Base-by-base conservation (phyloP, 23 red algal species). In the Agarophyton chilense region DNA sequence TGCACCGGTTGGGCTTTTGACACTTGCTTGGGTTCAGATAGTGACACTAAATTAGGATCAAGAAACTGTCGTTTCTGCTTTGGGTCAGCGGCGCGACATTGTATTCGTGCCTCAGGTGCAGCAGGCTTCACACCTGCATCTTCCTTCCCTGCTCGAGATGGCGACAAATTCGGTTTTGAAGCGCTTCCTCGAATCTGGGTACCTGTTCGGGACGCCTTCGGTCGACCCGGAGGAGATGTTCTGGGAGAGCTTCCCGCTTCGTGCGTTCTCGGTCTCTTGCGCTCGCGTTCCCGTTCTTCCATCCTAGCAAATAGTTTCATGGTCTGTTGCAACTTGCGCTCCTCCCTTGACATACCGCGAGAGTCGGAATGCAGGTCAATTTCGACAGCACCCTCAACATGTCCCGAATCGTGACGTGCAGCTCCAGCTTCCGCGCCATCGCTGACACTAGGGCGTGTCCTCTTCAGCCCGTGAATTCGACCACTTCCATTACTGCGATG, bases 291-390 rank as follows among this genome's bases (percentile, higher is more conserved):
- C 33, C 89, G 51, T 72, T 94, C 92, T 78, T 98, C 96, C 89
- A 98, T 93, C 38, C 88, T 83, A 34, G 91, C 72, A 62, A 98
- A 95, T 19, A 95, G 68, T 14, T 83, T 83, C 79, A 95, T 86
- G 12, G 91, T 83, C 26, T 92, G 88, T 44, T 89, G 84, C 73
- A 98, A 60, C 79, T 98, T 98, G 51, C 96, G 82, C 43, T 98
- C 96, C 63, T 98, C 96, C 16, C 96, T 88, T 50, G 83, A 92
- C 58, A 98, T 73, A 12, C 72, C 84, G 21, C 63, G 78, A 52
- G 77, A 55, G 22, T 80, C 77, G 58, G 50, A 60, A 42, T 58
- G 26, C 0, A 58, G 28, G 18, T 80, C 77, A 80, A 40, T 52
- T 34, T 80, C 54, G 10, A 61, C 50, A 22, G 14, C 32, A 60